These are phyloP conservation scores for Echites panduratus DNA, from an alignment of 257 asterid genomes.

Conservation along the genomic window DNA sequence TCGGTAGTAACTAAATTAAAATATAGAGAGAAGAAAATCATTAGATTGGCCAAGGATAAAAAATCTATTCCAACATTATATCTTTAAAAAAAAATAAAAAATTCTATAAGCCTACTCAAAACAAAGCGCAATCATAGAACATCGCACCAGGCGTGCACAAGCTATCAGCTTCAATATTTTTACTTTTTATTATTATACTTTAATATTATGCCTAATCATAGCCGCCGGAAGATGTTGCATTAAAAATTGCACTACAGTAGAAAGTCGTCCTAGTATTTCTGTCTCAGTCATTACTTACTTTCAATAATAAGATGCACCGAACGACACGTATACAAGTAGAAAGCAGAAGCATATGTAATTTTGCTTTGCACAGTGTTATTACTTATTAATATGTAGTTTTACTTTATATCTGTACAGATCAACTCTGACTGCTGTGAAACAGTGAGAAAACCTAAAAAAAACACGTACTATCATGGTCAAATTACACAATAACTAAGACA, in stretches of 20 bases:
- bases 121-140: neutral
- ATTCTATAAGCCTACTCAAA: neutral
- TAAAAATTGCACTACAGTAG: no score
- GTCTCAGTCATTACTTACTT: neutral
- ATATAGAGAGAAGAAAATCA: no score
- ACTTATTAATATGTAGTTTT: neutral
- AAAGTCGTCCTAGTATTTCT: neutral
- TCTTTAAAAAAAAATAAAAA: no score
- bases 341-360: neutral
- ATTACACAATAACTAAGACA: neutral
- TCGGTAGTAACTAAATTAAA: no score
- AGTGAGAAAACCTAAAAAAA: neutral
- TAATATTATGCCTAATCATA: neutral
- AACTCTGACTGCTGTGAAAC: neutral
- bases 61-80: no score
- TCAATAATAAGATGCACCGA: neutral
- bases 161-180: neutral
- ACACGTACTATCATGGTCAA: neutral
- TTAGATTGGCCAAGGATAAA: no score
- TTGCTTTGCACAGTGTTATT: neutral
- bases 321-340: neutral
- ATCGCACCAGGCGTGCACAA: neutral
- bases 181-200: no score
- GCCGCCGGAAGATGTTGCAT: neutral
- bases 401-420: neutral